Evolutionary conservation across 1,139 yeast genomes (phyloP), one percentile per base, ranked within the genome.

Genomic region (Geotrichum restrictum): DNA sequence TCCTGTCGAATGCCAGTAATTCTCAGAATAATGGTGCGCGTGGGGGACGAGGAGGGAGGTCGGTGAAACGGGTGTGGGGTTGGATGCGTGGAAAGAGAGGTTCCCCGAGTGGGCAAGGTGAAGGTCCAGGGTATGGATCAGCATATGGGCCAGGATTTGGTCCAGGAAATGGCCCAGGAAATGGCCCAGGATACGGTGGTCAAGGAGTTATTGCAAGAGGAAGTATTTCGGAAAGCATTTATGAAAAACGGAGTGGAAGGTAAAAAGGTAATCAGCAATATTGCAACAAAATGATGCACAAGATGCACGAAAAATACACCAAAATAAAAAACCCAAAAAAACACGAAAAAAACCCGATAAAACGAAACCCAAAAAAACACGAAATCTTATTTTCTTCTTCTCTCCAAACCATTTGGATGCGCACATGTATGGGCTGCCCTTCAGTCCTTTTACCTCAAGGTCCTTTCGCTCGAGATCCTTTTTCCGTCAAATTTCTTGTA

Each of bases 31-130:
- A 33, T 24, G 8, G 45, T 18, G 40, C 51, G 45, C 53, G 59
- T 14, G 49, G n/a, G n/a, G n/a, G n/a, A 24, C 8, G 7, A 24
- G 8, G 29, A 5, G 29, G 29, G 29, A 5, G 29, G 8, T 24
- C 29, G 8, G 29, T 24, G 29, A 24, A 55, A 21, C 54, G 63
- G 32, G 56, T 61, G 52, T 59, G 60, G 60, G 57, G 62, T 21
- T 62, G 64, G 63, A 56, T 60, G 31, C 56, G 59, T 22, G 54
- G 56, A 32, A 56, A 55, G 29, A 16, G 24, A 21, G 3, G 24
- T 13, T 34, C 18, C 19, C 22, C 8, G 4, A n/a, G 22, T 14
- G 11, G 22, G 24, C 8, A 38, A 18, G 2, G 11, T 14, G 10
- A 16, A 19, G 18, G 11, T n/a, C n/a, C n/a, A n/a, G n/a, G n/a